Percentiles rank a stretch among this genome's conserved stretches.
phyloP scores from a whole-genome alignment of 2,329 filamentous ascomycete genomes.

The Ophiostoma tasmaniense region DNA sequence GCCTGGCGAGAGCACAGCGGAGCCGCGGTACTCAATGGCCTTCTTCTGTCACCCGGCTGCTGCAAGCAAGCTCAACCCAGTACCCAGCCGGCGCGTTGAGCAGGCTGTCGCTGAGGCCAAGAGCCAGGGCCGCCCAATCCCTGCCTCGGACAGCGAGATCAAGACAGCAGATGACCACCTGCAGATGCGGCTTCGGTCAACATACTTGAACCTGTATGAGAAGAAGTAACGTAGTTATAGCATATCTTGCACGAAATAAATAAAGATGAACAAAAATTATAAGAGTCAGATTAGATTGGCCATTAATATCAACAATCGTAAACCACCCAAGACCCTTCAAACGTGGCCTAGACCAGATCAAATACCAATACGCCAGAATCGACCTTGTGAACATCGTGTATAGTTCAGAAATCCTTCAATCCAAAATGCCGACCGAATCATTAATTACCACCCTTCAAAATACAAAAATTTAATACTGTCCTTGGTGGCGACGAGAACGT shows the following conservation, averaged over 20 bases:
- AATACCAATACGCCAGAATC: not conserved
- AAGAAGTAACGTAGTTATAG: not conserved
- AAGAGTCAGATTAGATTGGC: not conserved
- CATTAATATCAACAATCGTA: not conserved
- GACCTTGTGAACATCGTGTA: not conserved
- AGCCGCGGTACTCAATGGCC: constrained; percentile 56
- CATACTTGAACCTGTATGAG: constrained; percentile 48
- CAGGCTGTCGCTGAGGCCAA: constrained; percentile 26
- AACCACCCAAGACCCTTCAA: not conserved
- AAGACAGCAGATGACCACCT: constrained; percentile 58
- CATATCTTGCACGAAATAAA: not conserved
- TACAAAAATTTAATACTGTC: constrained; percentile 11
- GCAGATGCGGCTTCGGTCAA: constrained; percentile 50
- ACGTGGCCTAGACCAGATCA: not conserved
- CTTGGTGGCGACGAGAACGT: constrained; percentile 41
- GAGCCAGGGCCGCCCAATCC: constrained; percentile 2
- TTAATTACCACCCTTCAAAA: not conserved
- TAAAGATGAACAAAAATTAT: not conserved
- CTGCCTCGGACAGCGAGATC: constrained; percentile 35
- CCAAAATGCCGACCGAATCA: not conserved
- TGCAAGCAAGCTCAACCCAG: constrained; percentile 42
- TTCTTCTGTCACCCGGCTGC: constrained; percentile 60
- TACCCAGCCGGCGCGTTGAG: constrained; percentile 51
- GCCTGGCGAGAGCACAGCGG: constrained; percentile 39
- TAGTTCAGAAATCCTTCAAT: not conserved